A percentile compares a stretch with the other conserved stretches of the same genome.
Evolutionary conservation across 1,284 basidiomycete species (phyloP).

Genomic region (Malassezia furfur): DNA sequence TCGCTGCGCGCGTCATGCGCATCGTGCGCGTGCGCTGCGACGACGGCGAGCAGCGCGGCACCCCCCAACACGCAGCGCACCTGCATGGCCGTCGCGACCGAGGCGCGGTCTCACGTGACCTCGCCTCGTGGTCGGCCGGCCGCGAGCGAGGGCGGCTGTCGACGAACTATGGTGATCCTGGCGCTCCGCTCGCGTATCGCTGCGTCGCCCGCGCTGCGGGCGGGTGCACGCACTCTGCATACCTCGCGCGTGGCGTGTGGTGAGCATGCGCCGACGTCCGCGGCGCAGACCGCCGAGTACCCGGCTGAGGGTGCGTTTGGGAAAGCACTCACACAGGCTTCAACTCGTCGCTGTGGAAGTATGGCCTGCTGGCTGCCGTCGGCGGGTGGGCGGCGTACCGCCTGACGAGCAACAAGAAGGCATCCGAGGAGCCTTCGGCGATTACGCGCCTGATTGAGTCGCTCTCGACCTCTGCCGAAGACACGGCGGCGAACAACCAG

Average conservation of each 20-base stretch:
- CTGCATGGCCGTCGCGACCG: not conserved
- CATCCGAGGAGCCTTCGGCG: not conserved
- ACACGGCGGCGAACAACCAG: conserved; percentile 9
- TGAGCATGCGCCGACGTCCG: conserved; percentile 9
- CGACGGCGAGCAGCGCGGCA: not conserved
- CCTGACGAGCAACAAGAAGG: not conserved
- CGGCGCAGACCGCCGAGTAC: conserved; percentile 16
- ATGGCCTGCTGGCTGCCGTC: not conserved
- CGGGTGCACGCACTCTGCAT: conserved; percentile 9
- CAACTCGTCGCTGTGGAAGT: conserved; percentile 12
- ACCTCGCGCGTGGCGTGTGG: conserved; percentile 7
- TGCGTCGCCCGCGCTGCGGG: not conserved
- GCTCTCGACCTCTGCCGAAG: not conserved
- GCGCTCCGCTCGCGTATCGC: not conserved
- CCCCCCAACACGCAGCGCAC: not conserved
- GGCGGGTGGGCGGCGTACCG: not conserved
- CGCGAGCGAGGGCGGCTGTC: not conserved
- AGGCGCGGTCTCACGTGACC: not conserved
- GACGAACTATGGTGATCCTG: not conserved
- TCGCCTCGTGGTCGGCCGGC: too few relatives aligned
- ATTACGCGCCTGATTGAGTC: conserved; percentile 8
- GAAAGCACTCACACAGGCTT: conserved; percentile 7
- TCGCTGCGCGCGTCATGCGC: not conserved
- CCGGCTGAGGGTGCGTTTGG: conserved; percentile 12
- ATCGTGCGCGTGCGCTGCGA: not conserved